phyloP scores from a whole-genome alignment of 2,329 filamentous ascomycete genomes.

The Mariannaea elegans region DNA sequence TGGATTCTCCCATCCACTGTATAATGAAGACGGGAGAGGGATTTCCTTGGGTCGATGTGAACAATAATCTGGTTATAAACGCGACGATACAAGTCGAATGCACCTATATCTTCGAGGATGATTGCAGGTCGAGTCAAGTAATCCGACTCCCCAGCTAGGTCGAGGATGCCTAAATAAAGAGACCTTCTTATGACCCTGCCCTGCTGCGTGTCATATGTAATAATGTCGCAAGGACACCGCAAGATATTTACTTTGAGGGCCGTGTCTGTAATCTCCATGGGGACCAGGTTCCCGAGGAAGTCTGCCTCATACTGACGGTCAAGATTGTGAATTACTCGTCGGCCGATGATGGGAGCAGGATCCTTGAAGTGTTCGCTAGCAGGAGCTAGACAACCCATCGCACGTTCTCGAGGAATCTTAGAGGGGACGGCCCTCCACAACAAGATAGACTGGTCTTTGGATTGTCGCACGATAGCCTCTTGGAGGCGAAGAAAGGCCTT shows the following conservation, averaged over 20 bases:
- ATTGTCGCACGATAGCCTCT: slow-evolving; percentile 34
- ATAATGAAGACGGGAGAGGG: background rate
- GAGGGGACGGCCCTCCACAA: slow-evolving; percentile 23
- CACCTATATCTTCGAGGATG: slow-evolving; percentile 30
- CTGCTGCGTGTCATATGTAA: background rate
- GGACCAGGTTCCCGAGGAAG: slow-evolving; percentile 30
- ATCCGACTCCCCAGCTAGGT: slow-evolving; percentile 33
- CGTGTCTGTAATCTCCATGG: slow-evolving; percentile 34
- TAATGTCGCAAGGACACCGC: slow-evolving; percentile 33
- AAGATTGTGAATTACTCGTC: slow-evolving; percentile 26
- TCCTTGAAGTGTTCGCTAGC: slow-evolving; percentile 20
- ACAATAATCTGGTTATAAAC: slow-evolving; percentile 28
- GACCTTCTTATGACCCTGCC: background rate
- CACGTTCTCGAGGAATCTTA: background rate
- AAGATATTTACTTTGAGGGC: slow-evolving; percentile 27
- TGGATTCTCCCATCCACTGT: background rate
- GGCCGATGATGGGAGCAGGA: slow-evolving; percentile 27
- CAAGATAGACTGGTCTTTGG: slow-evolving; percentile 36
- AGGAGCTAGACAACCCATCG: slow-evolving; percentile 31
- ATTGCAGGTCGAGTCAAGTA: slow-evolving; percentile 34
- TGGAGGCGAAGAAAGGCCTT: slow-evolving; percentile 38
- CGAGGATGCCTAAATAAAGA: slow-evolving; percentile 33
- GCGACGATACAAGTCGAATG: slow-evolving; percentile 29
- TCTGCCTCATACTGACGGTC: slow-evolving; percentile 27
- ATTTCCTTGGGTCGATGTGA: slow-evolving; percentile 26